Conservation (phyloP, 129 eudicot species). For the Helichrysum umbraculigerum region DNA sequence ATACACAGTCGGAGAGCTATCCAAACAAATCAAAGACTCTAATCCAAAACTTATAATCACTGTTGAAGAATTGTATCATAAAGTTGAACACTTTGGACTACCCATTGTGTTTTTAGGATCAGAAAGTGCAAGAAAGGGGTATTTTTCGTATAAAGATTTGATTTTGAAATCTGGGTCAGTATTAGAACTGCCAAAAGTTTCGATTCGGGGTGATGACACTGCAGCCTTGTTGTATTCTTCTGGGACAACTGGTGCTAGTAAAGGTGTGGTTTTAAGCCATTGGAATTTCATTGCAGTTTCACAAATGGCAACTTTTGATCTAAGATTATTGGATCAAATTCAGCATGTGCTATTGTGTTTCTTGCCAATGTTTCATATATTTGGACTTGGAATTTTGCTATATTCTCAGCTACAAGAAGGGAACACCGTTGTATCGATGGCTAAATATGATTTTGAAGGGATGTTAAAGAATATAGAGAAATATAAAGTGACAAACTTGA, state of each 20-base stretch:
- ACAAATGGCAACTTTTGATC: slow-evolving; percentile 53
- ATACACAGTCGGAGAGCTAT: slow-evolving; percentile 60
- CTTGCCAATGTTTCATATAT: slow-evolving; percentile 88
- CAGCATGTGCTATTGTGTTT: slow-evolving; percentile 57
- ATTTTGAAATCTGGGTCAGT: slow-evolving; percentile 44
- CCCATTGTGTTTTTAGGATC: slow-evolving; percentile 42
- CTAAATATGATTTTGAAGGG: slow-evolving; percentile 62
- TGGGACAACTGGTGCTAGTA: slow-evolving; percentile 82
- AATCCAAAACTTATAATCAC: slow-evolving; percentile 68
- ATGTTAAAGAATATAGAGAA: slow-evolving; percentile 61
- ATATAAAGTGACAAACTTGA: slow-evolving; percentile 55
- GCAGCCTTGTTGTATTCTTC: slow-evolving; percentile 85
- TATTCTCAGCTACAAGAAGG: slow-evolving; percentile 72
- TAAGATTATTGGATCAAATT: slow-evolving; percentile 42
- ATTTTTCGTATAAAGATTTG: slow-evolving; percentile 41
- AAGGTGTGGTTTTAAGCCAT: slow-evolving; percentile 74
- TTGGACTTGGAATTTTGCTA: slow-evolving; percentile 57
- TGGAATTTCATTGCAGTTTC: slow-evolving; percentile 65
- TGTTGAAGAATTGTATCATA: slow-evolving; percentile 43
- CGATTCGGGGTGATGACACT: slow-evolving; percentile 47
- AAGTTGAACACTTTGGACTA: slow-evolving; percentile 46
- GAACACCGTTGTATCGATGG: slow-evolving; percentile 60
- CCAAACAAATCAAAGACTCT: slow-evolving; percentile 67
- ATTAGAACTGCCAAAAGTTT: slow-evolving; percentile 34
- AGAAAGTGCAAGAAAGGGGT: slow-evolving; percentile 31